Evolutionary conservation across 1,284 basidiomycete species (phyloP), one percentile per base, ranked within the genome.

Genomic region (Phylloboletellus chloephorus): DNA sequence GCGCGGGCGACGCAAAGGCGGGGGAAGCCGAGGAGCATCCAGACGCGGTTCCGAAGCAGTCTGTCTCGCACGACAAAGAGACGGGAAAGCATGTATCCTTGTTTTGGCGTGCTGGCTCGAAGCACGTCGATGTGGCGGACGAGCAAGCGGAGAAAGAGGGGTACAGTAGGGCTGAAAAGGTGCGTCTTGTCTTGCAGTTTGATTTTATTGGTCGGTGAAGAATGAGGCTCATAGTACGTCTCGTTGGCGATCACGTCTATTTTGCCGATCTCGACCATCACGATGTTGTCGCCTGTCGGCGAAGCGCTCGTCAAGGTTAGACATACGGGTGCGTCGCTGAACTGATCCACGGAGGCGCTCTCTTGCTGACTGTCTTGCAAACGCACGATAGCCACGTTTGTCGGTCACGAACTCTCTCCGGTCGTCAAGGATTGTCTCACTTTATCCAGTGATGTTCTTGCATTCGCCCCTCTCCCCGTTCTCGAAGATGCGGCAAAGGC

Each of bases 381-480:
- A 20, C 31, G 9, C 7, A 2, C 23, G 15, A 10, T 3, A 60
- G 55, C 15, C 30, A 43, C 24, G 10, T 58, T 38, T 19, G 42
- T 60, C 7, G 45, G 58, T 16, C 51, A 43, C 2, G 51, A 58
- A 23, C 25, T 53, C 15, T 47, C 31, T 1, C 57, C 55, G 3
- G 26, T 59, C 7, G n/a, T 58, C 12, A 58, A 33, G 33, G 59
- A 59, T 16, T 45, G 41, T 2, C 46, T 63, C 12, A 31, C 43
- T 11, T n/a, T 48, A 21, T 53, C 58, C 5, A 33, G 37, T 3
- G 76, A 80, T 9, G 46, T 78, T 8, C 61, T 81, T n/a, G 63
- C 71, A 7, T 64, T 79, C 21, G 74, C 65, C 0, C 80, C 82
- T 9, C 53, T 83, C 16, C 71, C 73, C 0, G 80, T 78, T 0